phyloP scores from a whole-genome alignment of 2,329 filamentous ascomycete genomes.

The Graphilbum ipis-grandicollis region DNA sequence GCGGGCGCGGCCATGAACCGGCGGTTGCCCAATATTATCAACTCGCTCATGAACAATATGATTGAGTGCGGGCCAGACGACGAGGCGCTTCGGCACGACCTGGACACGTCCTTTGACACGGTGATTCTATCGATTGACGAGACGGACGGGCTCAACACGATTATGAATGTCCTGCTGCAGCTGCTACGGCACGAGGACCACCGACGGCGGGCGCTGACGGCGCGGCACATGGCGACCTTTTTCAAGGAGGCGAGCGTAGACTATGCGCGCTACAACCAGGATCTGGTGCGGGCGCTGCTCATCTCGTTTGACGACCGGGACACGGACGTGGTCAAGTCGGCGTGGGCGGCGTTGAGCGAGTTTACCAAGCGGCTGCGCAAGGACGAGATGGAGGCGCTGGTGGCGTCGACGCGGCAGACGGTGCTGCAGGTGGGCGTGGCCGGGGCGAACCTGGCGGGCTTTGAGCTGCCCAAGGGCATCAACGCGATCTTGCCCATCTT shows the following conservation, averaged over 20 bases:
- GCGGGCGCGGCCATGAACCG: slow-evolving; percentile 83
- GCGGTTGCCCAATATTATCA: slow-evolving; percentile 76
- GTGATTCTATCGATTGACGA: slow-evolving; percentile 89
- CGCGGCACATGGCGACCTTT: slow-evolving; percentile 69
- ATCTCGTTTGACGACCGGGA: slow-evolving; percentile 87
- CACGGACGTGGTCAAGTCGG: slow-evolving; percentile 65
- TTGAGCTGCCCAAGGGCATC: slow-evolving; percentile 88
- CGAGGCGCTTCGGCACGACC: not conserved
- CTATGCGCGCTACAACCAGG: slow-evolving; percentile 90
- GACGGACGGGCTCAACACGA: slow-evolving; percentile 84
- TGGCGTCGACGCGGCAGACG: slow-evolving; percentile 69
- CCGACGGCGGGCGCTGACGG: slow-evolving; percentile 59
- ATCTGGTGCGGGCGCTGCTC: slow-evolving; percentile 78
- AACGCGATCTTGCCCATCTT: slow-evolving; percentile 93
- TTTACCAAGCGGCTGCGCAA: slow-evolving; percentile 84
- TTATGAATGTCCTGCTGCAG: slow-evolving; percentile 82
- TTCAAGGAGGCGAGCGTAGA: slow-evolving; percentile 67
- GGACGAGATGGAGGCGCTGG: slow-evolving; percentile 93
- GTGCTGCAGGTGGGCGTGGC: slow-evolving; percentile 78
- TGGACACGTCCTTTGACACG: slow-evolving; percentile 58
- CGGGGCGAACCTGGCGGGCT: slow-evolving; percentile 71
- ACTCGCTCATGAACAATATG: slow-evolving; percentile 85
- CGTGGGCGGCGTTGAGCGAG: slow-evolving; percentile 73
- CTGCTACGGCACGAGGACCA: slow-evolving; percentile 91
- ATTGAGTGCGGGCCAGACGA: slow-evolving; percentile 26